Conservation (phyloP, 768 basidiomycete genomes). For the Tricholoma sp. region DNA sequence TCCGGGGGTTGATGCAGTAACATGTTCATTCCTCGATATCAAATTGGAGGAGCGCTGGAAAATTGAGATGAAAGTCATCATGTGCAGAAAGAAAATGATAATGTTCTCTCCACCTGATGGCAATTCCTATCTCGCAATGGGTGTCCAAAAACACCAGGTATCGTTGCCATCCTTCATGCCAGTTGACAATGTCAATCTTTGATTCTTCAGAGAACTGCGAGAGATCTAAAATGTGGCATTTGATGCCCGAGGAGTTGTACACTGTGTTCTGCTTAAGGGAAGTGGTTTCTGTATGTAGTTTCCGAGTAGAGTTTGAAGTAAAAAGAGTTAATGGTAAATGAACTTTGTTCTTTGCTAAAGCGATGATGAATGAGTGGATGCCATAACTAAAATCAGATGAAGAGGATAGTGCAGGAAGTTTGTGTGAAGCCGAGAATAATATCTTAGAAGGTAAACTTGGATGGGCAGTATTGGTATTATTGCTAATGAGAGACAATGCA, state of each 20-base stretch:
- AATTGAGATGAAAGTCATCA: background rate
- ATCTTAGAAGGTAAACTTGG: background rate
- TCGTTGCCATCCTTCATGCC: constrained; percentile 11
- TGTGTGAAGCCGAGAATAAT: constrained; percentile 1
- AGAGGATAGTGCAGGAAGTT: background rate
- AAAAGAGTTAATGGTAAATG: constrained; percentile 1
- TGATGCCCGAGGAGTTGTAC: background rate
- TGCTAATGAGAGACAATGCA: background rate
- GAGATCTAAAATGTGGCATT: constrained; percentile 9
- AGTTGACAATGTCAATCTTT: constrained; percentile 8
- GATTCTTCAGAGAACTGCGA: constrained; percentile 9
- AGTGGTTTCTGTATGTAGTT: background rate
- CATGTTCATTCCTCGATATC: background rate
- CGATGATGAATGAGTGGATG: constrained; percentile 8
- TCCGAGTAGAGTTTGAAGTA: background rate
- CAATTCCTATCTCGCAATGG: background rate
- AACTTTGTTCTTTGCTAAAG: background rate
- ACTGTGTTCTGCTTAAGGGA: background rate
- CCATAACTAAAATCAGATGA: constrained; percentile 1
- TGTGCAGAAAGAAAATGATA: background rate
- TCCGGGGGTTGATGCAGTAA: background rate
- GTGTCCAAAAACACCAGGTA: constrained; percentile 4
- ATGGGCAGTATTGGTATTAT: background rate
- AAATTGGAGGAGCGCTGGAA: background rate
- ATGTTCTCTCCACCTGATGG: background rate